A percentile compares a stretch with the other conserved stretches of the same genome.
phyloP scores from a whole-genome alignment of 202 grass and related monocot genomes.

The Zoysia matrella region DNA sequence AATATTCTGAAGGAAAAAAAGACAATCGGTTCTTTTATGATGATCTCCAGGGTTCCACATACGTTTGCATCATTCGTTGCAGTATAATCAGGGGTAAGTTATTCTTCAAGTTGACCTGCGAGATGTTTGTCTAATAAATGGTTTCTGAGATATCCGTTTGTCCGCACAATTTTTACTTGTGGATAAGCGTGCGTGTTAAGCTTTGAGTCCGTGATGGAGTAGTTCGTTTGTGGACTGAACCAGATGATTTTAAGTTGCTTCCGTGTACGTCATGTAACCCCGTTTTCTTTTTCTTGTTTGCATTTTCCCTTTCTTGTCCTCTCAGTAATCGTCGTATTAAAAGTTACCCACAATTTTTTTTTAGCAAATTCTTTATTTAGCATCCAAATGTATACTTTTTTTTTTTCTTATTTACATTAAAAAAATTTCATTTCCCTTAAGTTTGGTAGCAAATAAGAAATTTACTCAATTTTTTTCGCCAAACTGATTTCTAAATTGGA shows the following conservation, averaged over 20 bases:
- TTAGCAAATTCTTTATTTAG: too few relatives aligned
- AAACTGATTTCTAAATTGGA: too few relatives aligned
- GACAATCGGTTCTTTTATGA: neutral
- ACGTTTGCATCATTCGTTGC: neutral
- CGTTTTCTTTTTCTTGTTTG: too few relatives aligned
- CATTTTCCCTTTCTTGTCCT: neutral
- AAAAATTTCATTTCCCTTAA: too few relatives aligned
- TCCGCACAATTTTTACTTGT: neutral
- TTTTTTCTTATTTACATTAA: too few relatives aligned
- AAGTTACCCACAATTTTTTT: neutral
- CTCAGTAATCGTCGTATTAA: too few relatives aligned
- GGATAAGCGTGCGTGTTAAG: conserved; percentile 6
- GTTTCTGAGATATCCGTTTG: neutral
- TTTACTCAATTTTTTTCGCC: too few relatives aligned
- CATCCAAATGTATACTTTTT: too few relatives aligned
- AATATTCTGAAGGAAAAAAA: neutral
- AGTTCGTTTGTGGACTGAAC: neutral
- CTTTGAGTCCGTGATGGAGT: neutral
- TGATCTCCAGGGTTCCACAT: neutral
- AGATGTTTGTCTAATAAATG: neutral
- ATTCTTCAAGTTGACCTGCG: neutral
- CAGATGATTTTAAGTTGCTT: neutral
- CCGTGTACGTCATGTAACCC: neutral
- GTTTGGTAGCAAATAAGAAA: too few relatives aligned
- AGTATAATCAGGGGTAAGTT: too few relatives aligned